Evolutionary conservation across 2,329 filamentous ascomycete genomes (phyloP).

Genomic region (Claviceps purpurea): DNA sequence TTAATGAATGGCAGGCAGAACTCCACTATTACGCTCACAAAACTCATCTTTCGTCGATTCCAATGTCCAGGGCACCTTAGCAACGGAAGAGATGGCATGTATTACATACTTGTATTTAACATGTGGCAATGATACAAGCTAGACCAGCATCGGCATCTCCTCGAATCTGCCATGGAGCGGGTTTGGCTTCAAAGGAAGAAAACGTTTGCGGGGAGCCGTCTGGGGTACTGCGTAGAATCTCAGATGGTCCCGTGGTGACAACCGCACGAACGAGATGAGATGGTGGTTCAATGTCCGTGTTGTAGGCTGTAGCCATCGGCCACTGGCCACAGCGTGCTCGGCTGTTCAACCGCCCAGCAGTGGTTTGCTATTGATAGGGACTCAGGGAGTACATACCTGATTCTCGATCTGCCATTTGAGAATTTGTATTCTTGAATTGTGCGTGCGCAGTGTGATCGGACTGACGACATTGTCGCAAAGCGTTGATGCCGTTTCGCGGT

Average conservation of each 20-base stretch:
- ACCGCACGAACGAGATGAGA: neutral
- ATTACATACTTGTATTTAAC: neutral
- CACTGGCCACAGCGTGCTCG: neutral
- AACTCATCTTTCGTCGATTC: neutral
- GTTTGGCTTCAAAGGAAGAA: neutral
- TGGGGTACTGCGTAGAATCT: neutral
- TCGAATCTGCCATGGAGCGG: neutral
- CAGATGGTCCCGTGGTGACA: neutral
- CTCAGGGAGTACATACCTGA: no score
- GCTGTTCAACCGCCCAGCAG: neutral
- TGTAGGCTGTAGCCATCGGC: neutral
- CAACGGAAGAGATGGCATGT: neutral
- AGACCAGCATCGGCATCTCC: neutral
- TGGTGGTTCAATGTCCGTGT: neutral
- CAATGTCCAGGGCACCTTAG: neutral
- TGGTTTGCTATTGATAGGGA: neutral
- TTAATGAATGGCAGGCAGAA: neutral
- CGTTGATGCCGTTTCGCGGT: neutral
- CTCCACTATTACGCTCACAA: conserved; percentile 5
- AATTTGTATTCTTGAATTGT: neutral
- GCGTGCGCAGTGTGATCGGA: neutral
- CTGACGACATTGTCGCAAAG: neutral
- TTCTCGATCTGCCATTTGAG: neutral
- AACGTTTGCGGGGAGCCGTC: conserved; percentile 6
- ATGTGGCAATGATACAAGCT: neutral